Evolutionary conservation across 2,329 filamentous ascomycete species (phyloP), one percentile per base, ranked within the genome.

Genomic region (Macrophomina pseudophaseolina): DNA sequence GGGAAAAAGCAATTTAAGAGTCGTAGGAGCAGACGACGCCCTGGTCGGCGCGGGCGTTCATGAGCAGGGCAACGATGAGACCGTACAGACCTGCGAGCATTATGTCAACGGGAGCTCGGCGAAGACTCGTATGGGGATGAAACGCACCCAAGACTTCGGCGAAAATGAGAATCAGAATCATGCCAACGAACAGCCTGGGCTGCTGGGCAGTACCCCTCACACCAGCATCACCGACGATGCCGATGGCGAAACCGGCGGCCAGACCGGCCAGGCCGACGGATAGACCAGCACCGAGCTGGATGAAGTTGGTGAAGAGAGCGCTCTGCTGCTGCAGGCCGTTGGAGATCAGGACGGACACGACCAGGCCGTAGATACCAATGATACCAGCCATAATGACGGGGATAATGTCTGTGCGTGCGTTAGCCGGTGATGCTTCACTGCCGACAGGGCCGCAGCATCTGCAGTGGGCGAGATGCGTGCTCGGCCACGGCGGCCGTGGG

Each of bases 331-430:
- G 74, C 65, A 85, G 78, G 70, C 83, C 80, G 79, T 84, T 84
- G 74, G 83, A 84, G 77, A 85, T 85, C 72, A 85, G 74, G 74
- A 85, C 83, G 52, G 82, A 84, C 63, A 85, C 83, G 76, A 85
- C 83, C 65, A 85, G 79, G 72, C 83, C 83, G 80, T 85, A 99
- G 82, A 99, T 98, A 91, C 93, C 95, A 84, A 99, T 98, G 83
- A 99, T 99, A 98, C 95, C 95, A 87, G 95, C 95, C 95, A 99
- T 99, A 90, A 99, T 97, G 83, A 98, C 95, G 80, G 95, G 95
- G 72, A 98, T 94, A 82, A 98, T 97, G 88, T 97, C 94, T 98
- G 66, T 56, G 58, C 42, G 48, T 58, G 9, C 58, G 46, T 58
- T n/a, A 66, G 68, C 69, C 71, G 32, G 8, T 48, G n/a, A 48